A percentile compares a stretch with the other conserved stretches of the same genome.
Conservation (phyloP, 768 basidiomycete genomes). For the Tephrocybe sp. region DNA sequence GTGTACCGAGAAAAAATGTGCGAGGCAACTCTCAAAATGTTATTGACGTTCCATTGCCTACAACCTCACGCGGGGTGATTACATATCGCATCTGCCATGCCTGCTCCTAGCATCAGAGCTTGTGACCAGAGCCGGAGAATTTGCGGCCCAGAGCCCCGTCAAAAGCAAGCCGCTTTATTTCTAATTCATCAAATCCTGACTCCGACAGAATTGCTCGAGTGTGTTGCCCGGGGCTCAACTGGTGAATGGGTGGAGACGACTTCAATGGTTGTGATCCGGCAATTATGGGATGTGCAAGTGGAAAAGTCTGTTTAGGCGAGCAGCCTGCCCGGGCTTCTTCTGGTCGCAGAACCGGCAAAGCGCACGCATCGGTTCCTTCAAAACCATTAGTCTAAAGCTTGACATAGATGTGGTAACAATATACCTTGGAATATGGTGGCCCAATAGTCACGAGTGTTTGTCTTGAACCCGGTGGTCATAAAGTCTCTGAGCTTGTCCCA, state of each 20-base stretch:
- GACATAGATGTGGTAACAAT: slow-evolving; percentile 13
- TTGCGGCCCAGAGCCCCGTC: slow-evolving; percentile 48
- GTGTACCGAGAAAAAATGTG: too few species aligned
- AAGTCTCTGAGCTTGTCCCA: slow-evolving; percentile 63
- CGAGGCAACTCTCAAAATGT: background rate
- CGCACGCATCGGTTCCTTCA: slow-evolving; percentile 71
- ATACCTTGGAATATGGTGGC: slow-evolving; percentile 62
- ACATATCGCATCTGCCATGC: background rate
- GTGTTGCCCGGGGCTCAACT: slow-evolving; percentile 51
- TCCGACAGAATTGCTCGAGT: slow-evolving; percentile 54
- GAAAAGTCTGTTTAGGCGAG: slow-evolving; percentile 35
- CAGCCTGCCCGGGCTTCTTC: slow-evolving; percentile 55
- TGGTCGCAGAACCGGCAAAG: slow-evolving; percentile 65
- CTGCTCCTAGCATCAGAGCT: slow-evolving; percentile 11
- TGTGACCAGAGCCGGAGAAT: slow-evolving; percentile 14
- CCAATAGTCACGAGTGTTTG: slow-evolving; percentile 69
- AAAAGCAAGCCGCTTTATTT: slow-evolving; percentile 36
- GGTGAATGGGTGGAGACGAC: slow-evolving; percentile 1
- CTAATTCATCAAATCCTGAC: slow-evolving; percentile 43
- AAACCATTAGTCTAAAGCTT: background rate
- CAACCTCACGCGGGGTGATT: too few species aligned
- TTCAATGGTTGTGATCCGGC: slow-evolving; percentile 22
- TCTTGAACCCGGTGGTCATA: slow-evolving; percentile 62
- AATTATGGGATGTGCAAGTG: slow-evolving; percentile 54
- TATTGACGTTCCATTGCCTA: too few species aligned